Evolutionary conservation across 768 basidiomycete genomes (phyloP).

Genomic region (Naganishia vaughanmartiniae): DNA sequence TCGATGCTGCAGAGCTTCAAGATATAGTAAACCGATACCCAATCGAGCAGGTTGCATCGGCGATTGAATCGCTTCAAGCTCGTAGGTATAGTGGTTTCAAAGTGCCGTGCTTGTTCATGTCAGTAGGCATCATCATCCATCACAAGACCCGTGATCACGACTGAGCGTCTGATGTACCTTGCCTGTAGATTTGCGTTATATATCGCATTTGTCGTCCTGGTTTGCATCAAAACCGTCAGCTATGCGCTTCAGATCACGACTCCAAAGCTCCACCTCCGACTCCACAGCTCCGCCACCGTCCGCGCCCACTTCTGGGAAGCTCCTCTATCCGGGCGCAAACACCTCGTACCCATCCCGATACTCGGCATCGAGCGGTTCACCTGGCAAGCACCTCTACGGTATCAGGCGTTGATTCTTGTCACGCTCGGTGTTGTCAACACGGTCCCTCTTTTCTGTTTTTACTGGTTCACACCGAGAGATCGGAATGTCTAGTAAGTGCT

Average conservation of each 20-base stretch:
- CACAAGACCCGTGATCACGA: background rate
- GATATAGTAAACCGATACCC: background rate
- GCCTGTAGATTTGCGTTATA: background rate
- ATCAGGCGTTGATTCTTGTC: background rate
- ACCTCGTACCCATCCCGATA: constrained; percentile 1
- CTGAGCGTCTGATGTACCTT: background rate
- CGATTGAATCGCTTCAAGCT: background rate
- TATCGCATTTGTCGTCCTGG: background rate
- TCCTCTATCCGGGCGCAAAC: background rate
- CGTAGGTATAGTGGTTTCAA: constrained; percentile 1
- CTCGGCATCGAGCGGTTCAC: constrained; percentile 6
- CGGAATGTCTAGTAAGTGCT: constrained; percentile 19
- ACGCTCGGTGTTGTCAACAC: background rate
- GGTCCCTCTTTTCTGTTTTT: background rate
- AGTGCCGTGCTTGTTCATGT: constrained; percentile 4
- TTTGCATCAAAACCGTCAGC: background rate
- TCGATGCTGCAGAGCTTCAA: constrained; percentile 4
- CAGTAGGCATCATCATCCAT: background rate
- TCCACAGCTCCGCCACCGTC: background rate
- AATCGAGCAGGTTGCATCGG: background rate
- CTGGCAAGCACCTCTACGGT: constrained; percentile 11
- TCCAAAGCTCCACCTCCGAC: background rate
- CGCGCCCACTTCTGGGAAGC: constrained; percentile 8
- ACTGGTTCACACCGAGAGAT: background rate
- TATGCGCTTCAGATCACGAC: background rate